Base-by-base conservation (phyloP, 352 stramenopile species). In the Pythium plurisporium region DNA sequence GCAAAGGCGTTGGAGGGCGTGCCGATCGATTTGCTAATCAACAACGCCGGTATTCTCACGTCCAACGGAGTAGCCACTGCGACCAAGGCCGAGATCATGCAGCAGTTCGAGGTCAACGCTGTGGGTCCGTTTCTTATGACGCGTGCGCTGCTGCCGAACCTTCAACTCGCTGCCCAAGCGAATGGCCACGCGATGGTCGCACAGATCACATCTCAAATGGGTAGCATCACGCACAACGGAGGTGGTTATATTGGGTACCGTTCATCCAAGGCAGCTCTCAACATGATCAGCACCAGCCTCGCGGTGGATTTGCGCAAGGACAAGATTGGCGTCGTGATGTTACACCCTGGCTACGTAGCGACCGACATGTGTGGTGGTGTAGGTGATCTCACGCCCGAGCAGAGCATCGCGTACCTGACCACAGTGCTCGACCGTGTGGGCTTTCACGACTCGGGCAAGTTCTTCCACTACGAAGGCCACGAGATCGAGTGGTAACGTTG, bases 241-340 rank as follows among this genome's bases (percentile, higher is more conserved):
- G 72, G 74, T 27, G 62, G 65, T 10, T 64, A 66, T 26, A 65
- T 79, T 45, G 73, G 59, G 6, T 82, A 86, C 56, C 67, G 72
- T 15, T 58, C 77, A 44, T 78, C 65, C 52, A 83, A 84, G 49
- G 43, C 64, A 10, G 73, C 75, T 12, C 59, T 80, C 34, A 86
- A 86, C 58, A 79, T 72, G 46, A 49, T 73, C 41, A 62, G 37
- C 25, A 72, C 70, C 45, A 61, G 48, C 22, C 55, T 76, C n/a
- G 33, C 61, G 9, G 50, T 54, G 19, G 69, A 76, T 30, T 27
- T 76, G 7, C 31, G 19, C 12, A 15, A 50, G 5, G 44, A 67
- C 20, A 58, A 64, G n/a, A 60, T 74, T 15, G 49, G 48, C 14
- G 41, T 52, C 3, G 46, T 70, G 41, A 49, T 68, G 30, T 9